Percentiles rank a stretch among this genome's conserved stretches.
Evolutionary conservation across 345 rosid genomes (phyloP).

Genomic region (Dipteronia sinensis): DNA sequence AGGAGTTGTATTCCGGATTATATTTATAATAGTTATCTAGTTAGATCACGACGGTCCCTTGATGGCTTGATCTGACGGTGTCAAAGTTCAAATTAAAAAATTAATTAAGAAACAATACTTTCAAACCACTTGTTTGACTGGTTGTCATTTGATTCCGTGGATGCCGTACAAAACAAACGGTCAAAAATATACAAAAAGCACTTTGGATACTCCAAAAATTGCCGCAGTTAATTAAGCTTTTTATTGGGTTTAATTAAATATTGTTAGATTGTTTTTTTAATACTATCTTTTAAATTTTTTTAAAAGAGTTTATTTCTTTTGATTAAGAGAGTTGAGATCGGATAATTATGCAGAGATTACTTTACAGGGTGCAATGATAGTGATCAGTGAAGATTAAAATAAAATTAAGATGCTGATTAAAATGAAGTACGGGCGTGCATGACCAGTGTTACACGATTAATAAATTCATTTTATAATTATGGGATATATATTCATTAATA

Average conservation of each 20-base stretch:
- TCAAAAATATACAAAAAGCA: conserved; percentile 16
- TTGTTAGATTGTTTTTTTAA: too few relatives aligned
- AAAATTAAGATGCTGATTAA: not conserved
- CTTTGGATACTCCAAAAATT: not conserved
- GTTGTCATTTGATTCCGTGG: conserved; percentile 18
- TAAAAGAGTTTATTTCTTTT: not conserved
- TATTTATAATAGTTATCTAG: too few relatives aligned
- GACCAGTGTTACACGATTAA: not conserved
- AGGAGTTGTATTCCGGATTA: too few relatives aligned
- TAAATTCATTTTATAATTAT: not conserved
- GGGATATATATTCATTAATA: not conserved
- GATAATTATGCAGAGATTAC: not conserved
- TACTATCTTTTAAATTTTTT: not conserved
- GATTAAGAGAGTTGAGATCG: not conserved
- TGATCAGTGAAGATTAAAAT: not conserved
- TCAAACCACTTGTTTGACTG: conserved; percentile 22
- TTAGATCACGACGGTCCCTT: too few relatives aligned
- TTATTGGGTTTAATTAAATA: not conserved
- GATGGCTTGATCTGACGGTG: too few relatives aligned
- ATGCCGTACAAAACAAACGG: conserved; percentile 8
- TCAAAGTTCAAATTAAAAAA: not conserved
- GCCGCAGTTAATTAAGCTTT: not conserved
- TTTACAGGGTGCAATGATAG: not conserved
- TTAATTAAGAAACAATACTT: not conserved
- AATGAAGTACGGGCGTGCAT: not conserved